Conservation (phyloP, 1,284 basidiomycete species). For the Heliocybe sulcata region DNA sequence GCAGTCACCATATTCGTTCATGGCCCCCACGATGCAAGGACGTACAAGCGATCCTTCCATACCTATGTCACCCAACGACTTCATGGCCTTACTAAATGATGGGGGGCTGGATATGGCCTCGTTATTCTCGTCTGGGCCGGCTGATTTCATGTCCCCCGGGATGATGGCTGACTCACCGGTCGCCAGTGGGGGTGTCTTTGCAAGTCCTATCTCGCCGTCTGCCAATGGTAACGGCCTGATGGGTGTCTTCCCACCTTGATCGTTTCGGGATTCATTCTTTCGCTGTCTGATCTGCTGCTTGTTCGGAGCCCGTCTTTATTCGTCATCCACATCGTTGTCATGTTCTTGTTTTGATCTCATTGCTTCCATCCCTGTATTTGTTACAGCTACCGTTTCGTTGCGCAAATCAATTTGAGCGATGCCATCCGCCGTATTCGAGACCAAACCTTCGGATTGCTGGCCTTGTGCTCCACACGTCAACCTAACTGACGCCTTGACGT, state of each 20-base stretch:
- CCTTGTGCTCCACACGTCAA: no score
- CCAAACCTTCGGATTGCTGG: no score
- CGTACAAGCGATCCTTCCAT: conserved; percentile 13
- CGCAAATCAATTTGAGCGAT: no score
- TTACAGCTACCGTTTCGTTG: no score
- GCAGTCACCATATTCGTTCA: conserved; percentile 4
- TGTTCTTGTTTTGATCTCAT: no score
- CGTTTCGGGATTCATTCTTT: background rate
- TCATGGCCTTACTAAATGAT: conserved; percentile 29
- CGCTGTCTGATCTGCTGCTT: background rate
- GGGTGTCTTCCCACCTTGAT: background rate
- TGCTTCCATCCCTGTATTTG: no score
- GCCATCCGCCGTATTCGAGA: no score
- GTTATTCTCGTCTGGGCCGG: background rate
- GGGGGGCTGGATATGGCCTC: conserved; percentile 22
- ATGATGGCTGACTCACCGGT: background rate
- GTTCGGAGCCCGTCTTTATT: background rate
- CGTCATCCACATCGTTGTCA: background rate
- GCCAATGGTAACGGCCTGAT: background rate
- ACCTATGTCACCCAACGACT: conserved; percentile 22
- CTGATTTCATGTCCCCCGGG: background rate
- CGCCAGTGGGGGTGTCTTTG: background rate
- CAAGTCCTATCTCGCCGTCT: background rate
- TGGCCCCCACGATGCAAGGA: conserved; percentile 10
- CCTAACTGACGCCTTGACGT: no score